These are phyloP conservation scores for Saksenaea vasiformis DNA, from an alignment of 371 early-diverging fungal genomes.

Conservation along the genomic window DNA sequence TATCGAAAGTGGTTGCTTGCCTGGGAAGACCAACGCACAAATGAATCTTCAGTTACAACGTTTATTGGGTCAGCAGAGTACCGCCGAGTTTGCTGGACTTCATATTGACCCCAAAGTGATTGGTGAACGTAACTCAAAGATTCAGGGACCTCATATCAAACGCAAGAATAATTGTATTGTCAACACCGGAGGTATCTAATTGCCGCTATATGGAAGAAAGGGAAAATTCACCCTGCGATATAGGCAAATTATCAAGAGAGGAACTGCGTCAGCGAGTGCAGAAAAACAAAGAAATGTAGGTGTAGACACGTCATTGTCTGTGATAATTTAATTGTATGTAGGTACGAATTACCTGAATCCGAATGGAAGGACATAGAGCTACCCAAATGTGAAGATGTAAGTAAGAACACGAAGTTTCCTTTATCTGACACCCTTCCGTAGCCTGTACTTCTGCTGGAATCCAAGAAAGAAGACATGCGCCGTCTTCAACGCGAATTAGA, in stretches of 20 bases:
- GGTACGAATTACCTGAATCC: conserved; percentile 69
- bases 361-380: conserved; percentile 70
- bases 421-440: not conserved
- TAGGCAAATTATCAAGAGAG: conserved; percentile 73
- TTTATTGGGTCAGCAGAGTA: conserved; percentile 92
- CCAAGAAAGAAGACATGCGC: conserved; percentile 56
- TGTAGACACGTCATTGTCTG: not conserved
- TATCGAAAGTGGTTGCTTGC: conserved; percentile 79
- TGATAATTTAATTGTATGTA: conserved; percentile 13
- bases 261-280: conserved; percentile 67
- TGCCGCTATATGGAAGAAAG: not conserved
- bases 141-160: conserved; percentile 79
- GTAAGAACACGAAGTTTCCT: conserved; percentile 16
- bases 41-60: conserved; percentile 93
- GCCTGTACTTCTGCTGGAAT: conserved; percentile 49
- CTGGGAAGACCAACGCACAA: conserved; percentile 93
- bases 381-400: conserved; percentile 67
- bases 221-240: not conserved
- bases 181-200: conserved; percentile 71
- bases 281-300: conserved; percentile 74
- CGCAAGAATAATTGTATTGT: conserved; percentile 92
- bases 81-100: conserved; percentile 89
- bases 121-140: conserved; percentile 78
- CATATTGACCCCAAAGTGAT: conserved; percentile 88
- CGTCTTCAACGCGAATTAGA: conserved; percentile 50